Percentiles rank a stretch among this genome's conserved stretches.
phyloP scores from a whole-genome alignment of 1,284 basidiomycete species.

The Rhodotorula glutinis region DNA sequence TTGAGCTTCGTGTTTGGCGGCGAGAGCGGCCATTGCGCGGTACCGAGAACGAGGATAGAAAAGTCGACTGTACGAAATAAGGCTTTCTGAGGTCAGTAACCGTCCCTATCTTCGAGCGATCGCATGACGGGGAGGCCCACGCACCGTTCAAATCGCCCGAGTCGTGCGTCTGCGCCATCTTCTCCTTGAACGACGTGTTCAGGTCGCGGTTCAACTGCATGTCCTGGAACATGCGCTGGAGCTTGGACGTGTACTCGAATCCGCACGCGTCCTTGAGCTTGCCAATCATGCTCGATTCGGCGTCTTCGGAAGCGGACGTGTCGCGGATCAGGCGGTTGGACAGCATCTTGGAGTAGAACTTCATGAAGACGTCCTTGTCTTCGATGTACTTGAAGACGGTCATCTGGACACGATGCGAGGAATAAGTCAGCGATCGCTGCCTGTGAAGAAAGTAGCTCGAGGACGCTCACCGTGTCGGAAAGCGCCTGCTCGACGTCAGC shows the following conservation, averaged over 20 bases:
- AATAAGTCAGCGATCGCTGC: neutral
- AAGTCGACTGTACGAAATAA: constrained; percentile 75
- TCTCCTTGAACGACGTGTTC: constrained; percentile 93
- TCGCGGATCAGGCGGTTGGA: constrained; percentile 91
- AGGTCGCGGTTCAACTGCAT: constrained; percentile 95
- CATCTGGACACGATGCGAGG: constrained; percentile 62
- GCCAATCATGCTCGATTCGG: constrained; percentile 96
- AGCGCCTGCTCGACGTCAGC: constrained; percentile 83
- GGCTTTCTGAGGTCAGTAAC: too few relatives aligned
- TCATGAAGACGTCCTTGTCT: constrained; percentile 99
- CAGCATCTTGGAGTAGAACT: constrained; percentile 96
- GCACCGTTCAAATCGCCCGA: constrained; percentile 55
- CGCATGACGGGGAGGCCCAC: constrained; percentile 8
- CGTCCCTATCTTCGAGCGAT: too few relatives aligned
- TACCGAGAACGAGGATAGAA: constrained; percentile 88
- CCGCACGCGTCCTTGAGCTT: constrained; percentile 98
- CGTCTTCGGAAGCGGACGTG: constrained; percentile 92
- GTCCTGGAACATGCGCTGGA: constrained; percentile 94
- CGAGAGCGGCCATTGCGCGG: constrained; percentile 93
- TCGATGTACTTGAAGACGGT: constrained; percentile 98
- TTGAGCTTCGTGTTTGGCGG: constrained; percentile 73
- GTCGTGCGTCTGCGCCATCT: constrained; percentile 75
- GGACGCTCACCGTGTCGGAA: constrained; percentile 75
- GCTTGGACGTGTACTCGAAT: constrained; percentile 97
- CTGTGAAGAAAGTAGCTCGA: neutral